A percentile compares a stretch with the other conserved stretches of the same genome.
Evolutionary conservation across 2,329 filamentous ascomycete species (phyloP).

Genomic region (Plectosphaerella sp.): DNA sequence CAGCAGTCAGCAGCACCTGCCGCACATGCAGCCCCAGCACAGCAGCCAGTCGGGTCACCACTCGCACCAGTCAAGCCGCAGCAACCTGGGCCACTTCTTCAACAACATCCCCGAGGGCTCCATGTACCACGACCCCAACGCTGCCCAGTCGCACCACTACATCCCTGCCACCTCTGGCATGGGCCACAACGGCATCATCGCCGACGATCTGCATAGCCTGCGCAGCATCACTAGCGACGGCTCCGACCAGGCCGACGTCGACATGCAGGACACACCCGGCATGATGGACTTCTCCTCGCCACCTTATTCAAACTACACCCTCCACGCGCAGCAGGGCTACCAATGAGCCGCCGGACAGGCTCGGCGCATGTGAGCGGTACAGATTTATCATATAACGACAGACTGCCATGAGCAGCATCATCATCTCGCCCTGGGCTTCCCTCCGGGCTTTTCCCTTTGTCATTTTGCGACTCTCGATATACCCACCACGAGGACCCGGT

Average conservation of each 20-base stretch:
- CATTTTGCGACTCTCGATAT: too few relatives aligned
- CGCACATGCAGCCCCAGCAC: constrained; percentile 5
- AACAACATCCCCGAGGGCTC: constrained; percentile 8
- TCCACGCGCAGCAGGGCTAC: not conserved
- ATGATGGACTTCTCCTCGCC: constrained; percentile 16
- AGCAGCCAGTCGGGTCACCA: constrained; percentile 8
- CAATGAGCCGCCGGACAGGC: not conserved
- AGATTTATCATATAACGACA: too few relatives aligned
- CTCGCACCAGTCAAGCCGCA: constrained; percentile 4
- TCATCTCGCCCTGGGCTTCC: too few relatives aligned
- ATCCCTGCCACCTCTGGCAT: constrained; percentile 1
- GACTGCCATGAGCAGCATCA: too few relatives aligned
- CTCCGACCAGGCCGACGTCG: constrained; percentile 24
- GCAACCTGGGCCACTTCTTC: constrained; percentile 11
- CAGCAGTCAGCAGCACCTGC: constrained; percentile 9
- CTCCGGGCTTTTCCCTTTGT: too few relatives aligned
- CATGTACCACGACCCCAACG: constrained; percentile 9
- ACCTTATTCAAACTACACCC: constrained; percentile 4
- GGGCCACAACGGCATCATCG: constrained; percentile 25
- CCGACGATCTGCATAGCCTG: constrained; percentile 29
- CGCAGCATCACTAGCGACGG: constrained; percentile 23
- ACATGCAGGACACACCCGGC: constrained; percentile 28
- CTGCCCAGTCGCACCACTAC: constrained; percentile 5
- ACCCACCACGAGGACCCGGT: too few relatives aligned
- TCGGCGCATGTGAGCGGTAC: not conserved